A percentile compares a stretch with the other conserved stretches of the same genome.
These are phyloP conservation scores for Malassezia cuniculi DNA, from an alignment of 1,284 basidiomycete species.

Conservation along the genomic window DNA sequence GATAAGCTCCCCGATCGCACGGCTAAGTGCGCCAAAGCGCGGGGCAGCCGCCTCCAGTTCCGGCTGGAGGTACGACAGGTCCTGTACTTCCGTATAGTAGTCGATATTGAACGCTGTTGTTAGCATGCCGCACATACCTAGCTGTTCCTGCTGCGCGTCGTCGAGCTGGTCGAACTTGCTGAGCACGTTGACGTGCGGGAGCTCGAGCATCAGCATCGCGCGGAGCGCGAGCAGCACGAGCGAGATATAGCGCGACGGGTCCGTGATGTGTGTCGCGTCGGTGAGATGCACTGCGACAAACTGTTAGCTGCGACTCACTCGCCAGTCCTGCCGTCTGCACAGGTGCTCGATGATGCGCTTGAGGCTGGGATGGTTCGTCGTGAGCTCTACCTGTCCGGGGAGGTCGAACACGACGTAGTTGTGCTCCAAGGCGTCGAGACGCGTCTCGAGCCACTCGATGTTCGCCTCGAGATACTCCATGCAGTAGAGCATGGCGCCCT, in stretches of 20 bases:
- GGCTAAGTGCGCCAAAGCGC: constrained; percentile 53
- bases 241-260: constrained; percentile 86
- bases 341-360: constrained; percentile 61
- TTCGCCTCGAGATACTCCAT: constrained; percentile 95
- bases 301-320: constrained; percentile 47
- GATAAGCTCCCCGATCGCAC: constrained; percentile 75
- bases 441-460: constrained; percentile 71
- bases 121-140: constrained; percentile 14
- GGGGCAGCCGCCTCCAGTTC: constrained; percentile 10
- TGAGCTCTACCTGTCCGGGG: constrained; percentile 92
- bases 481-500: constrained; percentile 85
- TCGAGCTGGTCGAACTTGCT: constrained; percentile 81
- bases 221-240: constrained; percentile 79
- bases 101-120: constrained; percentile 74
- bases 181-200: constrained; percentile 92
- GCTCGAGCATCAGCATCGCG: constrained; percentile 93
- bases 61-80: constrained; percentile 75
- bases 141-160: constrained; percentile 18
- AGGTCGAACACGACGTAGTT: constrained; percentile 84
- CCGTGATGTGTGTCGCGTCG: constrained; percentile 92
- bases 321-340: constrained; percentile 55
- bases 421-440: constrained; percentile 49
- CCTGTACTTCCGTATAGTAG: constrained; percentile 96
- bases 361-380: constrained; percentile 64
- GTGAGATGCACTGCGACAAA: constrained; percentile 86